A percentile compares a stretch with the other conserved stretches of the same genome.
Evolutionary conservation across 2,329 filamentous ascomycete species (phyloP).

Genomic region (Colletotrichum sublineola): DNA sequence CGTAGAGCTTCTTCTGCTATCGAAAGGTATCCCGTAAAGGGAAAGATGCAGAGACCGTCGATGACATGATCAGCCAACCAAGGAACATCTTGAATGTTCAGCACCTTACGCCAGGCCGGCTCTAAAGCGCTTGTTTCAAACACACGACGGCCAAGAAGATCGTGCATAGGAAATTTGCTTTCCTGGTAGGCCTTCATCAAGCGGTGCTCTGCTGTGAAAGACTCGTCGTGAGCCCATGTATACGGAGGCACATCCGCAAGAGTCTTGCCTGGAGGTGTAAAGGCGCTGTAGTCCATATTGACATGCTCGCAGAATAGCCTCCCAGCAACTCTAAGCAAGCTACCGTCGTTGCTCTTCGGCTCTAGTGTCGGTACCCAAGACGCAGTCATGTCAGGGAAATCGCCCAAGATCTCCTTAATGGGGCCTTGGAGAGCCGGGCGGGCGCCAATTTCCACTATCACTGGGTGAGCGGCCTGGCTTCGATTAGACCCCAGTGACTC

Average conservation of each 20-base stretch:
- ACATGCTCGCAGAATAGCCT: neutral
- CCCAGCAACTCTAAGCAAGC: neutral
- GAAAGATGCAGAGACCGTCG: slow-evolving; percentile 8
- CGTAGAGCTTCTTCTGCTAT: slow-evolving; percentile 21
- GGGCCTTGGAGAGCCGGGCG: neutral
- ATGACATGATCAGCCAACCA: slow-evolving; percentile 17
- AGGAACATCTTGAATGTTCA: slow-evolving; percentile 11
- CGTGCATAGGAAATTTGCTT: slow-evolving; percentile 3
- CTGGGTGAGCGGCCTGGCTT: neutral
- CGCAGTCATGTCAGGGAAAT: neutral
- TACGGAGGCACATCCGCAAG: slow-evolving; percentile 30
- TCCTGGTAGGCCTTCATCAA: neutral
- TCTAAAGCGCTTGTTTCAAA: slow-evolving; percentile 13
- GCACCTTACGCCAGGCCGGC: slow-evolving; percentile 17
- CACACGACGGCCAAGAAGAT: slow-evolving; percentile 6
- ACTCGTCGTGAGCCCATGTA: slow-evolving; percentile 7
- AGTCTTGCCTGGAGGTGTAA: neutral
- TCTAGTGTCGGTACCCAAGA: neutral
- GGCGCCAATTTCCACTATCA: neutral
- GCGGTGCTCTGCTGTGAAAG: neutral
- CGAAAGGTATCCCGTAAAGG: slow-evolving; percentile 7
- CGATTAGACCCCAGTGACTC: neutral
- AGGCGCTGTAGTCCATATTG: neutral
- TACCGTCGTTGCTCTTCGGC: neutral
- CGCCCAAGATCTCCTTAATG: neutral